phyloP scores from a whole-genome alignment of 139 green algal species.

The Chlamydomonas incerta region DNA sequence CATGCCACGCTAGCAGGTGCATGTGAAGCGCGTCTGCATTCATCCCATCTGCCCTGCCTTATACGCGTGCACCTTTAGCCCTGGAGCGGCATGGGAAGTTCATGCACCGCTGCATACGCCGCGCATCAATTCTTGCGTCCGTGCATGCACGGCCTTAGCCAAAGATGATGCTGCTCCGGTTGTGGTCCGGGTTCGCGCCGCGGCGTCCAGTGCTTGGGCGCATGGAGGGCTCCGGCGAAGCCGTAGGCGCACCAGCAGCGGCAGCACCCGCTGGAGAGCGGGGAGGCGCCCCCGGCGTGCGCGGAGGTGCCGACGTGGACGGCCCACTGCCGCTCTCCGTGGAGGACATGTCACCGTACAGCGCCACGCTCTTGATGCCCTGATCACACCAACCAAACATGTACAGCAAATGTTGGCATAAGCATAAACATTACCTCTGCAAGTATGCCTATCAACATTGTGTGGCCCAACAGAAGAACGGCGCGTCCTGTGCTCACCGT shows the following conservation, averaged over 20 bases:
- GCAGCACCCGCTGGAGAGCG: neutral
- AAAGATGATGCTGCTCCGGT: slow-evolving; percentile 35
- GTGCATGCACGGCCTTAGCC: neutral
- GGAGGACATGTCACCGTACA: slow-evolving; percentile 45
- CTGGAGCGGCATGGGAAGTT: no score
- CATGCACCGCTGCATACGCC: no score
- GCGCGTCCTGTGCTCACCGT: neutral
- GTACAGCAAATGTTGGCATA: neutral
- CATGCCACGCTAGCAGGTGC: no score
- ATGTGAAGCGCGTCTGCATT: no score
- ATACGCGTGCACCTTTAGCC: no score
- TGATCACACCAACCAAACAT: no score
- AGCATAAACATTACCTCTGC: no score
- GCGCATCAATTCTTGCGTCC: no score
- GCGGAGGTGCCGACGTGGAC: neutral
- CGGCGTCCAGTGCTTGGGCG: neutral
- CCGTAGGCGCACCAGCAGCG: neutral
- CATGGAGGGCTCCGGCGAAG: neutral
- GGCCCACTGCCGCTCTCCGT: neutral
- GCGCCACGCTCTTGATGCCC: slow-evolving; percentile 35
- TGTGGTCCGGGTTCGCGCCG: neutral
- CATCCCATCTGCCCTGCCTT: no score
- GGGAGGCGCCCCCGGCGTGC: neutral
- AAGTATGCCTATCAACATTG: no score
- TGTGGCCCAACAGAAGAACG: no score